These are phyloP conservation scores for Thalassiosira mediterranea DNA, from an alignment of 352 stramenopile genomes.

Conservation along the genomic window DNA sequence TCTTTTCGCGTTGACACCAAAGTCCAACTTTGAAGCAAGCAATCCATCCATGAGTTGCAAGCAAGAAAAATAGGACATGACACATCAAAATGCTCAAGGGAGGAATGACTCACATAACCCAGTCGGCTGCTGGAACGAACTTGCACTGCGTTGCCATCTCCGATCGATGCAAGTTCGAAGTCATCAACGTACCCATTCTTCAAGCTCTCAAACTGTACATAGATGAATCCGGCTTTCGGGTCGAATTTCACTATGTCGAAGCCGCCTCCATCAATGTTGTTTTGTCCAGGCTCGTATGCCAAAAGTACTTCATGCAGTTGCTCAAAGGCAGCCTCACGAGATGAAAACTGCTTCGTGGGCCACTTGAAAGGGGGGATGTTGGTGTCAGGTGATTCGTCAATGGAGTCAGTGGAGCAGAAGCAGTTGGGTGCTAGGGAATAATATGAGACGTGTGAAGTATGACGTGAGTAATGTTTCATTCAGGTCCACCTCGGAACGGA, in stretches of 20 bases:
- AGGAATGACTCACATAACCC: slow-evolving; percentile 60
- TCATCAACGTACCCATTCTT: slow-evolving; percentile 85
- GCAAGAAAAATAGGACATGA: slow-evolving; percentile 17
- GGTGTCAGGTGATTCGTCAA: slow-evolving; percentile 72
- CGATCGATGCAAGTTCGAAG: slow-evolving; percentile 72
- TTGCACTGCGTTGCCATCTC: slow-evolving; percentile 54
- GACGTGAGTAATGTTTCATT: too few species aligned
- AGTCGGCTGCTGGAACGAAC: slow-evolving; percentile 74
- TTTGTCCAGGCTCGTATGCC: slow-evolving; percentile 75
- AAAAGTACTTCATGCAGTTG: slow-evolving; percentile 69
- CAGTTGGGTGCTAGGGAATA: slow-evolving; percentile 65
- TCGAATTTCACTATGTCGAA: slow-evolving; percentile 81
- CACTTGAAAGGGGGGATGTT: slow-evolving; percentile 73
- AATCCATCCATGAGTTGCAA: not conserved
- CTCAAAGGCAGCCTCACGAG: slow-evolving; percentile 60
- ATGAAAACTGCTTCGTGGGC: slow-evolving; percentile 40
- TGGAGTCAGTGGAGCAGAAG: slow-evolving; percentile 74
- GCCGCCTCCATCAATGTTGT: slow-evolving; percentile 81
- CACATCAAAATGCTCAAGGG: slow-evolving; percentile 10
- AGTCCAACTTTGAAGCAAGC: slow-evolving; percentile 58
- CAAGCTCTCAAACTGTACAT: slow-evolving; percentile 81
- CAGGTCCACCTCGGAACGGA: too few species aligned
- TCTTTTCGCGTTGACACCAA: slow-evolving; percentile 81
- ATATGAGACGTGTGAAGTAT: too few species aligned
- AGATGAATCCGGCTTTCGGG: slow-evolving; percentile 72